Base-by-base conservation (phyloP, 345 rosid species). In the Rhodamnia rubescens region DNA sequence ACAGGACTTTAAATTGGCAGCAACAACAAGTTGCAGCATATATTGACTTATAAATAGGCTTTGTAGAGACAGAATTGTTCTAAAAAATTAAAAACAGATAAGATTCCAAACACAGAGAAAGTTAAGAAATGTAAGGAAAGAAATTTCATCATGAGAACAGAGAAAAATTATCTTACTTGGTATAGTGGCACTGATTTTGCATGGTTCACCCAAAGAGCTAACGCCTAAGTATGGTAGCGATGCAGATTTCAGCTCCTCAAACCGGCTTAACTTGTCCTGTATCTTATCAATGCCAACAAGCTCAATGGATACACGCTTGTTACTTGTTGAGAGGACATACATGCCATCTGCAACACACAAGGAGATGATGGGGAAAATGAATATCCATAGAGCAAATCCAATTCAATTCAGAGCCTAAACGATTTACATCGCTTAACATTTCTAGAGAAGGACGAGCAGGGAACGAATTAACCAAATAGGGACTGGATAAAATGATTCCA, bases 251-350 rank as follows among this genome's bases (percentile, higher is more conserved):
- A 96, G 87, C 90, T 95, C 98, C 78, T 96, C 98, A 61, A 97
- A 90, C 53, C 93, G 89, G 88, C 96, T 92, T 57, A 97, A 53
- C 89, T 94, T 97, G 86, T 95, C 97, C 87, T 93, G 92, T 20
- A 95, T 92, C 91, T 93, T 93, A 10, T 97, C 96, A 56, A 92
- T 93, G 58, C 99, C 98, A 84, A 97, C 85, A 64, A 97, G 93
- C 85, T 97, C 88, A 83, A 97, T 91, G 18, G 95, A 92, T 22
- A 97, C 98, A 27, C 93, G 94, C 58, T 90, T 91, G 89, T 96
- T 97, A 84, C 89, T 92, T 7, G 98, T 91, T 6, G 99, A 95
- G 44, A 95, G 92, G 84, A 97, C 98, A 83, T 97, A 97, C 99
- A 97, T 97, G 89, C 93, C 99, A 86, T 95, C 99, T 95, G 89